Evolutionary conservation across 768 basidiomycete species (phyloP).

Genomic region (Sporobolomyces pararoseus): DNA sequence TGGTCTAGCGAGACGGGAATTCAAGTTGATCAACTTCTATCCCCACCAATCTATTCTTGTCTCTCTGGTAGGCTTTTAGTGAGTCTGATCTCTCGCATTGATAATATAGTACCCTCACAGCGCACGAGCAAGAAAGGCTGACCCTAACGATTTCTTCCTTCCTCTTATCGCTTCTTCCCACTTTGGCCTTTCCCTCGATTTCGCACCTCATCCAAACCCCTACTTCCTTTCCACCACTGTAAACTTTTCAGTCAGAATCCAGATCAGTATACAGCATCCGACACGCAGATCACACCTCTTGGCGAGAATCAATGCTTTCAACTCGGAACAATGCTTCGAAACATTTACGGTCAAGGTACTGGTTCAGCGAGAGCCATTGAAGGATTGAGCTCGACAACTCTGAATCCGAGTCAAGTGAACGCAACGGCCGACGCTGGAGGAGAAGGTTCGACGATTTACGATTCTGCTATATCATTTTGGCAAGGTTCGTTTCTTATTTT

Average conservation of each 20-base stretch:
- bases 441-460: constrained; percentile 64
- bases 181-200: neutral
- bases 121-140: neutral
- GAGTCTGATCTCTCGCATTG: too few relatives aligned
- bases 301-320: constrained; percentile 52
- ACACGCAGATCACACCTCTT: constrained; percentile 58
- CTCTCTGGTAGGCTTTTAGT: constrained; percentile 12
- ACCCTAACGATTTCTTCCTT: neutral
- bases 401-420: constrained; percentile 61
- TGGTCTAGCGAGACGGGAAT: constrained; percentile 1
- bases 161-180: neutral
- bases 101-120: too few relatives aligned
- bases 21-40: neutral
- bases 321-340: constrained; percentile 58
- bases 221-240: neutral
- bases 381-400: constrained; percentile 58
- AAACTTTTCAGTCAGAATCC: constrained; percentile 24
- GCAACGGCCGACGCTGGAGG: constrained; percentile 67
- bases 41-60: neutral
- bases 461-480: constrained; percentile 55
- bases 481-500: constrained; percentile 13
- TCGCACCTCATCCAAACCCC: neutral
- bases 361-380: constrained; percentile 57
- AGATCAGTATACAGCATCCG: constrained; percentile 49
- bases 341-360: constrained; percentile 52